Evolutionary conservation across 2,329 filamentous ascomycete species (phyloP), one percentile per base, ranked within the genome.

Genomic region (Colletotrichum acutatum): DNA sequence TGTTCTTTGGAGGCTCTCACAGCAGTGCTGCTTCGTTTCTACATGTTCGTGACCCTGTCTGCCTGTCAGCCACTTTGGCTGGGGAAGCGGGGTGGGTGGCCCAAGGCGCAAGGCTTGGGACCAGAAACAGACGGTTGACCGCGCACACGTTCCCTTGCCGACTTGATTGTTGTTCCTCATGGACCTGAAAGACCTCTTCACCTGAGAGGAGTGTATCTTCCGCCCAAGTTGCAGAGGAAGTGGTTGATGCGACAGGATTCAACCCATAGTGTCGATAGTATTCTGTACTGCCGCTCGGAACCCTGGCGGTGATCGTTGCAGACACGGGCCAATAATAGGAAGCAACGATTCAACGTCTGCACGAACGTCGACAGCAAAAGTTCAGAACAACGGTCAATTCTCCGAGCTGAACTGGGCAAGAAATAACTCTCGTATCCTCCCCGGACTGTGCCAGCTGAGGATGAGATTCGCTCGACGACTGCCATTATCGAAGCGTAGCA

Each of bases 231-330:
- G 8, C 19, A 11, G 3, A 19, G n/a, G 26, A 32, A 24, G 37
- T 53, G 4, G 22, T 68, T 26, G 11, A 22, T 68, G 46, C 63
- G 28, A 58, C 57, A 16, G 49, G 34, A 61, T 19, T 37, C 26
- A 46, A 28, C 28, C 52, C 32, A 54, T 42, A 26, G 19, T 46
- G 28, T 32, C 16, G 49, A 32, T 34, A 70, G 49, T 59, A 42
- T 6, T 42, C 37, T 42, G 37, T 16, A 42, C 3, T 42, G 53
- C 62, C 37, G 26, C 28, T 22, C 34, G 7, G 46, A 68, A 68
- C 49, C 68, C 64, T 61, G 64, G 26, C 46, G 57, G n/a, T 68
- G 68, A 68, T 71, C 64, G 49, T 22, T 61, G 26, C 34, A 49
- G 57, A 56, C 64, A 61, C 34, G 68, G 28, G 30, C 61, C 67